Percentiles rank a stretch among this genome's conserved stretches.
Conservation (phyloP, 768 basidiomycete species). For the Agrocybe pediades region DNA sequence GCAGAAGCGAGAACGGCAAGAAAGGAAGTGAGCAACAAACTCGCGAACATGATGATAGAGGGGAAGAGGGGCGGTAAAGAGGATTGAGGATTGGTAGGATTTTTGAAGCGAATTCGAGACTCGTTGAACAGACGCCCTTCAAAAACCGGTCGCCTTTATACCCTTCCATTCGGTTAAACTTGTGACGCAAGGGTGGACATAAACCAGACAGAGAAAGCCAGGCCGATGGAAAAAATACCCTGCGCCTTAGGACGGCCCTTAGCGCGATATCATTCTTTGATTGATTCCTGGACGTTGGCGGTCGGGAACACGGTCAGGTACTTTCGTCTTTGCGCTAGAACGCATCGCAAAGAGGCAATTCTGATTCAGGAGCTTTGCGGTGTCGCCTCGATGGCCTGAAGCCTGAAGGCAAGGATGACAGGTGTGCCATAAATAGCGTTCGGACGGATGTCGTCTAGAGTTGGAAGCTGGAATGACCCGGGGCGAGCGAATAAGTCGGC, state of each 20-base stretch:
- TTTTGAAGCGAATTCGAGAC: background rate
- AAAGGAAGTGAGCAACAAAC: conserved; percentile 3
- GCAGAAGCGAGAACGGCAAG: conserved; percentile 5
- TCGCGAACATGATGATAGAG: background rate
- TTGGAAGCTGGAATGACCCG: background rate
- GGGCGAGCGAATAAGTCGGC: background rate
- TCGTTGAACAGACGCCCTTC: background rate
- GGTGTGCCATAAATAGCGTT: background rate
- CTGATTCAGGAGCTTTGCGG: background rate
- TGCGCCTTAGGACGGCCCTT: background rate
- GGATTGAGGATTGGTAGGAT: background rate
- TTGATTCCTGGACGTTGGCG: background rate
- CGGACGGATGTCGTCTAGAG: background rate
- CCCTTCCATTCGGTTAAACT: background rate
- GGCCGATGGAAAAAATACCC: background rate
- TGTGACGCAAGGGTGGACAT: too few relatives aligned
- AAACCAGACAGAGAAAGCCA: background rate
- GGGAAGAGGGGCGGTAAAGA: background rate
- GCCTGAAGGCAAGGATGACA: background rate
- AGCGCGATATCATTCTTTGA: background rate
- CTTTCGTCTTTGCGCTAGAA: background rate
- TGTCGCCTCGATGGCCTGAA: background rate
- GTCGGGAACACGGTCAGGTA: background rate
- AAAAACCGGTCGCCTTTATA: background rate
- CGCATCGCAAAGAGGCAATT: background rate